Evolutionary conservation across 176 grass and related monocot species (phyloP).

Genomic region (Triticum aestivum): IWGSC_CS_RefSeq_v2.1 NC_057809.1:557085769-557086268

Average conservation of each 20-base stretch:
- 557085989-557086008: neutral
- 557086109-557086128: too few species aligned
- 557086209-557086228: neutral
- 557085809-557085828: neutral
- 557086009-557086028: neutral
- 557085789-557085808: too few species aligned
- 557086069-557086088: too few species aligned
- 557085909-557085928: neutral
- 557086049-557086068: neutral
- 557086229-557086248: neutral
- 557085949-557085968: neutral
- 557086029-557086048: neutral
- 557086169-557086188: neutral
- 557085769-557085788: too few species aligned
- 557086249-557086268: neutral
- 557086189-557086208: conserved; percentile 20
- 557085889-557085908: neutral
- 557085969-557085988: neutral
- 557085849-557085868: neutral
- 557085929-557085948: neutral
- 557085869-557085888: too few species aligned
- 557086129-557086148: neutral
- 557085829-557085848: neutral
- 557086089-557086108: too few species aligned
- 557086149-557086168: conserved; percentile 13